Base-by-base conservation (phyloP, 2,329 filamentous ascomycete genomes). In the Madurella fahalii region DNA sequence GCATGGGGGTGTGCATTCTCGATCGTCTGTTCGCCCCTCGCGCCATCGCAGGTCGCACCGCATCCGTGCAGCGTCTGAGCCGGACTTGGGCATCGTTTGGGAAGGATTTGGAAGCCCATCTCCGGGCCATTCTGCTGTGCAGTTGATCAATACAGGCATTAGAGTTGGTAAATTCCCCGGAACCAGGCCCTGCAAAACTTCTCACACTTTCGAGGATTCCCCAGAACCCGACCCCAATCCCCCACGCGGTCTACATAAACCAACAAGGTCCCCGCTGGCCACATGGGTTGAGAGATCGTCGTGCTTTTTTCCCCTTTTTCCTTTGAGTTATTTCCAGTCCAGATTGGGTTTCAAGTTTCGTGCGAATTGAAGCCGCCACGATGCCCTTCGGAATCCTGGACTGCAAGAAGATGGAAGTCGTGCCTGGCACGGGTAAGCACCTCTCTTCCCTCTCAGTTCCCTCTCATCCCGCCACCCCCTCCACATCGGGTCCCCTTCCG, bases 321-420 rank as follows among this genome's bases (percentile, higher is more conserved):
- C 44, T 18, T 0, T 37, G 42, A 17, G 13, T 42, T 44, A 15
- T 31, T 25, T 31, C 42, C 4, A 15, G 13, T 11, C 15, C 13
- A 31, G n/a, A 7, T 34, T 16, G 25, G 25, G 25, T 7, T 25
- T 25, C 25, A 7, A 25, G 25, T 11, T 31, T 9, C 9, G 31
- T 11, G 32, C 7, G 9, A 47, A 17, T 37, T 31, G 31, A 8
- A 31, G 37, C 18, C 17, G 30, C 20, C 58, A 67, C 50, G 20
- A 77, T 78, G 77, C 70, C 72, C 58, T 78, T 75, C 65, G 75
- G 76, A 54, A 77, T 78, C 40, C 64, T 77, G 9, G 75, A 78
- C 47, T 71, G 72, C 52, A 69, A 69, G 52, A 67, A 71, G 56
- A 70, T 74, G 70, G 73, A 73, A 58, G 63, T 71, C 58, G 75